phyloP scores from a whole-genome alignment of 352 stramenopile genomes.

The Phytophthora ohioensis region DNA sequence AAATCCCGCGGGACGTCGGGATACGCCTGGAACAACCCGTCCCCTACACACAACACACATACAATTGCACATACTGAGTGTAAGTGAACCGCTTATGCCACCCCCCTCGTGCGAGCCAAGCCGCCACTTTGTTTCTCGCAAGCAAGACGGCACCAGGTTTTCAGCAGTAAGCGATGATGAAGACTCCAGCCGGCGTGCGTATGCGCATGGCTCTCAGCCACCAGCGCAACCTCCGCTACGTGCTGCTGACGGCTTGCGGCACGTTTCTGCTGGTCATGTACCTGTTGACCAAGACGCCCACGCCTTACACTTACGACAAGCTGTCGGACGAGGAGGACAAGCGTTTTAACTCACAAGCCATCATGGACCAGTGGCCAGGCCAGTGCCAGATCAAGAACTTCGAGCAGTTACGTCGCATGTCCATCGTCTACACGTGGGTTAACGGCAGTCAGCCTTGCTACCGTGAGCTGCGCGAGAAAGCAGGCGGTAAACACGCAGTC shows the following conservation, averaged over 20 bases:
- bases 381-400: conserved; percentile 91
- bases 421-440: conserved; percentile 92
- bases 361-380: conserved; percentile 71
- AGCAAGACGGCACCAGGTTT: conserved; percentile 4
- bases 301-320: conserved; percentile 60
- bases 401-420: conserved; percentile 83
- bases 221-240: conserved; percentile 66
- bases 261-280: conserved; percentile 56
- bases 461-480: conserved; percentile 66
- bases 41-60: conserved; percentile 1
- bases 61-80: conserved; percentile 1
- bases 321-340: conserved; percentile 63
- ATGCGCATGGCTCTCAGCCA: conserved; percentile 73
- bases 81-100: conserved; percentile 25
- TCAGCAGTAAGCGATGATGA: conserved; percentile 43
- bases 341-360: conserved; percentile 51
- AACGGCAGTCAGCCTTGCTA: conserved; percentile 91
- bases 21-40: conserved; percentile 16
- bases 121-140: conserved; percentile 33
- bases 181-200: conserved; percentile 66
- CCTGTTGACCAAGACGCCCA: conserved; percentile 51
- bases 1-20: neutral
- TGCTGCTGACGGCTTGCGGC: conserved; percentile 53
- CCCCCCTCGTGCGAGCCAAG: conserved; percentile 19
- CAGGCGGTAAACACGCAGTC: conserved; percentile 74